phyloP scores from a whole-genome alignment of 441 rosid species.

The Populus hybrid region DNA sequence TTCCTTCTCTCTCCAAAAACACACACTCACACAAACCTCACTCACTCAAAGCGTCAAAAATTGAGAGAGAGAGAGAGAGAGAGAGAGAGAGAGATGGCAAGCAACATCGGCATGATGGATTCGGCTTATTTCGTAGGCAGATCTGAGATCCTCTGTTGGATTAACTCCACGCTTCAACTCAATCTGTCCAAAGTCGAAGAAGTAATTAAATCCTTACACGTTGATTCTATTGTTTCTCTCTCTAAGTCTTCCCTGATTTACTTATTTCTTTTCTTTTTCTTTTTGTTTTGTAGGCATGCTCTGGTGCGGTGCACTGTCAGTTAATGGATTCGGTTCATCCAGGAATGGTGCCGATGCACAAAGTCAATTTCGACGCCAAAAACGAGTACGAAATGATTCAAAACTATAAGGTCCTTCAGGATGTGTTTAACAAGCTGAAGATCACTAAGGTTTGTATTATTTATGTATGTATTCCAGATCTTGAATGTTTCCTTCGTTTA shows the following conservation, averaged over 20 bases:
- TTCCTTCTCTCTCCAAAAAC: neutral
- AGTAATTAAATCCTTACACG: slow-evolving; percentile 23
- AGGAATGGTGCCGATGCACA: no score
- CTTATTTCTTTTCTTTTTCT: no score
- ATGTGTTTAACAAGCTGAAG: slow-evolving; percentile 88
- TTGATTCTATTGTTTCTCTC: no score
- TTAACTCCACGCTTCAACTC: slow-evolving; percentile 84
- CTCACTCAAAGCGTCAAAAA: neutral
- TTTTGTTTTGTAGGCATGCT: slow-evolving; percentile 28
- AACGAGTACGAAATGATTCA: slow-evolving; percentile 68
- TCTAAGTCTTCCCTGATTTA: no score
- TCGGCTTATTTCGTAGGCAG: slow-evolving; percentile 84
- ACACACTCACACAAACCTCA: neutral
- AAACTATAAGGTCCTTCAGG: slow-evolving; percentile 92
- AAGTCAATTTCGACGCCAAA: slow-evolving; percentile 53
- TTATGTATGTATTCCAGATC: neutral
- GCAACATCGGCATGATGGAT: slow-evolving; percentile 91
- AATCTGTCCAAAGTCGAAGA: slow-evolving; percentile 95
- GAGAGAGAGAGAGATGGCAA: no score
- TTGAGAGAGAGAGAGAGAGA: neutral
- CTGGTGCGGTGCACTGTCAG: slow-evolving; percentile 92
- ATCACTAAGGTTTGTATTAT: slow-evolving; percentile 65
- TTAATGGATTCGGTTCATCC: slow-evolving; percentile 38
- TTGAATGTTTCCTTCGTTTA: neutral
- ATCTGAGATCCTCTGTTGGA: slow-evolving; percentile 93